Conservation (phyloP, 2,329 filamentous ascomycete genomes). For the Penicillium sp. region DNA sequence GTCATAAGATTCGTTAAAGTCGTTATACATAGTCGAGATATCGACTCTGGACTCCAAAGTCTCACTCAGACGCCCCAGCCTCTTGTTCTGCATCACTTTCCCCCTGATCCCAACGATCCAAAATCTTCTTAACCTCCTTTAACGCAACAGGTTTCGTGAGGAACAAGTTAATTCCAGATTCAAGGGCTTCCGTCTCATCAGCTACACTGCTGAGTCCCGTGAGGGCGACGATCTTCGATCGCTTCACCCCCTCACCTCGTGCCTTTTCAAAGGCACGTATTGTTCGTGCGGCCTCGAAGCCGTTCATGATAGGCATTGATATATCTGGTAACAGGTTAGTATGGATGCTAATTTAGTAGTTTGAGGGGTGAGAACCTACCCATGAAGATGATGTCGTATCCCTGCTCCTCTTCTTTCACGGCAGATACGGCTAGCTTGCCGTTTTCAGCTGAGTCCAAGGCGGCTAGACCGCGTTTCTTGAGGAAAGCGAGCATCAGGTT, state of each 20-base stretch:
- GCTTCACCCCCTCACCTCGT: not conserved
- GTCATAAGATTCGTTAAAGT: not conserved
- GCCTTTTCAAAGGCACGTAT: slow-evolving; percentile 35
- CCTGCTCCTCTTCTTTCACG: slow-evolving; percentile 27
- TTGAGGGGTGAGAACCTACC: slow-evolving; percentile 8
- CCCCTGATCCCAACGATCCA: slow-evolving; percentile 31
- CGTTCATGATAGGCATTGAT: slow-evolving; percentile 41
- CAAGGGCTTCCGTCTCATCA: slow-evolving; percentile 42
- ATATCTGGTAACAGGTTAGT: slow-evolving; percentile 29
- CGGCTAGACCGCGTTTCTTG: slow-evolving; percentile 23
- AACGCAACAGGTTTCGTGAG: slow-evolving; percentile 48
- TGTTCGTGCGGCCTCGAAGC: slow-evolving; percentile 40
- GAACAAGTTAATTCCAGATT: slow-evolving; percentile 45
- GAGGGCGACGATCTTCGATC: slow-evolving; percentile 18
- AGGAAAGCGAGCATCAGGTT: slow-evolving; percentile 32
- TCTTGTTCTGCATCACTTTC: not conserved
- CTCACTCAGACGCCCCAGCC: not conserved
- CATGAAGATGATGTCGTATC: slow-evolving; percentile 48
- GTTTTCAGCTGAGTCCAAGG: slow-evolving; percentile 40
- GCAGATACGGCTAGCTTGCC: slow-evolving; percentile 44
- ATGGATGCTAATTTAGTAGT: slow-evolving; percentile 13
- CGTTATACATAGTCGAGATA: not conserved
- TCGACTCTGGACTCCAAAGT: not conserved
- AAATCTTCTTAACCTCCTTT: slow-evolving; percentile 39
- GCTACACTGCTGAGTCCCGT: slow-evolving; percentile 43